These are phyloP conservation scores for Suillus americanus DNA, from an alignment of 768 basidiomycete genomes.

Conservation along the genomic window DNA sequence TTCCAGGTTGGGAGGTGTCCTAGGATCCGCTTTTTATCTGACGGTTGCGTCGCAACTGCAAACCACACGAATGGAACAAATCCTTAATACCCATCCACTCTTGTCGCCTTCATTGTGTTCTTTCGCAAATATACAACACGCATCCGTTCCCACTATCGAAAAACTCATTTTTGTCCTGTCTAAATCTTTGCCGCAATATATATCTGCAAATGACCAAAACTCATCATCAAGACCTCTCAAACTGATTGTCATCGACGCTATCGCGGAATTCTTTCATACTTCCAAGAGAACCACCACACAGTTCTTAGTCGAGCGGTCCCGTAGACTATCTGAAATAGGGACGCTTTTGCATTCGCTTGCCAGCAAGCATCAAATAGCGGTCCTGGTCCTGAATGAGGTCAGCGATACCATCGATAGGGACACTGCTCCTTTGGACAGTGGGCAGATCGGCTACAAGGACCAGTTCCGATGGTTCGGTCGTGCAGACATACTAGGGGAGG, in stretches of 20 bases:
- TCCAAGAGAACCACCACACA: slow-evolving; percentile 55
- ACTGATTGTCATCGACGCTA: slow-evolving; percentile 83
- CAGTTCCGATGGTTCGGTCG: slow-evolving; percentile 80
- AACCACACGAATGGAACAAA: slow-evolving; percentile 66
- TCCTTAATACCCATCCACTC: slow-evolving; percentile 50
- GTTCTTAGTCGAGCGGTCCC: slow-evolving; percentile 72
- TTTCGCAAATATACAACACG: slow-evolving; percentile 61
- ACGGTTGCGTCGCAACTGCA: slow-evolving; percentile 71
- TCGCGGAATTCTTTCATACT: slow-evolving; percentile 82
- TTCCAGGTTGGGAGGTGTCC: slow-evolving; percentile 50
- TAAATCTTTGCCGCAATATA: slow-evolving; percentile 51
- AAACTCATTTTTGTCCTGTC: slow-evolving; percentile 57
- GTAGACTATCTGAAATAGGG: slow-evolving; percentile 66
- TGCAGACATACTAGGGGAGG: slow-evolving; percentile 58
- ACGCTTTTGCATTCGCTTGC: slow-evolving; percentile 72
- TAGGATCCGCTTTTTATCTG: slow-evolving; percentile 74
- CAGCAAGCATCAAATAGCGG: slow-evolving; percentile 57
- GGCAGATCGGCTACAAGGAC: slow-evolving; percentile 59
- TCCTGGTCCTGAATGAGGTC: slow-evolving; percentile 90
- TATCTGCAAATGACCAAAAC: slow-evolving; percentile 34
- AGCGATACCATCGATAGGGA: slow-evolving; percentile 65
- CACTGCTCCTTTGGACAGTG: slow-evolving; percentile 14
- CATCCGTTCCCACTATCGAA: slow-evolving; percentile 53
- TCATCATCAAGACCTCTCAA: slow-evolving; percentile 56
- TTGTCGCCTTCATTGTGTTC: slow-evolving; percentile 43